Evolutionary conservation across 495 filamentous ascomycete species (phyloP), one percentile per base, ranked within the genome.

Genomic region (Penicillium herquei): DNA sequence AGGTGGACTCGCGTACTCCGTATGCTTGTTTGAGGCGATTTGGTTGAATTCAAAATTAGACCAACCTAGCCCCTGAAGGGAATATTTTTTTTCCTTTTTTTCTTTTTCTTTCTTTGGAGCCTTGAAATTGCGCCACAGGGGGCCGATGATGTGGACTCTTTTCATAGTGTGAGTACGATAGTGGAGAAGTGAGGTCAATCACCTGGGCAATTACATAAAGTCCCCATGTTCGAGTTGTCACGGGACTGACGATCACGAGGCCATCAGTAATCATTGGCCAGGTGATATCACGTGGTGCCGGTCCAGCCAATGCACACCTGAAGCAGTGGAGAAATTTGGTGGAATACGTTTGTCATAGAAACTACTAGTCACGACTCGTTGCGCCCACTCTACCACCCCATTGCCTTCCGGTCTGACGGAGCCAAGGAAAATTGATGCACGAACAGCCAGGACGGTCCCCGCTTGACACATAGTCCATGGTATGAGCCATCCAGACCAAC

Each of bases 261-360:
- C 7, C 43, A 46, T 21, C 16, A 30, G 34, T n/a, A 30, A 26
- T 32, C 21, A 46, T 46, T 46, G 43, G 43, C 14, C 16, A n/a
- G 14, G 16, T 4, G 17, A 31, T 17, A 51, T 51, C 49, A 51
- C 49, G 49, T 51, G 46, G 46, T 6, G 9, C 43, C 3, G 30
- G 43, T 6, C 26, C 43, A 26, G 21, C 21, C 21, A 26, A 26
- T 26, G 21, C 4, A 26, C 21, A 26, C 21, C 21, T 26, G 21
- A 26, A 26, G 21, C 21, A 26, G 21, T 31, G 43, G 12, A 18
- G 43, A 26, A 46, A 49, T 39, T 34, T 51, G 50, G 45, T 26
- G 53, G 54, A 53, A 49, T 37, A 44, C 12, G 39, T 63, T 40
- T 63, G 60, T 63, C 60, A 63, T 63, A 59, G 51, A 63, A 59